Evolutionary conservation across 805 yeast species (phyloP), one percentile per base, ranked within the genome.

Genomic region (Wickerhamiella parazyma): DNA sequence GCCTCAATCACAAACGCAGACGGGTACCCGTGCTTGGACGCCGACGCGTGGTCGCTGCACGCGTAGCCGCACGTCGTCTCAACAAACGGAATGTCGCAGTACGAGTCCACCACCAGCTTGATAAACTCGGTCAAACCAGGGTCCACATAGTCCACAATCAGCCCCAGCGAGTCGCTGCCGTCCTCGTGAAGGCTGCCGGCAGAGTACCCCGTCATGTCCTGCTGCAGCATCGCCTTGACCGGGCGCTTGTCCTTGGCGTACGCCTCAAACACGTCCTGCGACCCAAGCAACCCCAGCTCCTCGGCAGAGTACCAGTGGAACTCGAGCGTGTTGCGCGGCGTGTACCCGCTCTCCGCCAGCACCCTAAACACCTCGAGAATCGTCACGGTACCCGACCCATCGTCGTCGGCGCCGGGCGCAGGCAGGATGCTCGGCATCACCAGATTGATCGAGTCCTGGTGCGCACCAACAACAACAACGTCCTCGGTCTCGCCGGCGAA

Each of bases 351-450:
- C 28, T 63, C 66, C 6, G 72, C 60, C 21, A 84, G 62, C 12
- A 81, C 61, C 50, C 91, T 70, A 53, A 86, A 70, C 1, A 86
- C 76, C 59, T 86, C 94, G 44, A 86, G 60, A 25, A 74, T 71
- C 2, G 94, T 79, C 3, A 80, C 76, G 4, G 87, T 79, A 8
- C 96, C 97, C 3, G 87, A 75, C 2, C 94, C 94, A 60, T 87
- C 82, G 57, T 89, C 97, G 58, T 89, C 97, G 3, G 95, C 96
- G 2, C 97, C 97, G 1, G 95, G 95, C 0, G 95, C 84, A 19
- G 75, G 69, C 50, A 80, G 56, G 16, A 76, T 49, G 36, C 68
- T 68, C 8, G 95, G 95, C 45, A 82, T 68, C 35, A 82, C 51
- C 44, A 83, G 65, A 57, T 84, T 85, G 49, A 78, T 70, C 2